Base-by-base conservation (phyloP, 2,329 filamentous ascomycete species). In the Colletotrichum sp. region DNA sequence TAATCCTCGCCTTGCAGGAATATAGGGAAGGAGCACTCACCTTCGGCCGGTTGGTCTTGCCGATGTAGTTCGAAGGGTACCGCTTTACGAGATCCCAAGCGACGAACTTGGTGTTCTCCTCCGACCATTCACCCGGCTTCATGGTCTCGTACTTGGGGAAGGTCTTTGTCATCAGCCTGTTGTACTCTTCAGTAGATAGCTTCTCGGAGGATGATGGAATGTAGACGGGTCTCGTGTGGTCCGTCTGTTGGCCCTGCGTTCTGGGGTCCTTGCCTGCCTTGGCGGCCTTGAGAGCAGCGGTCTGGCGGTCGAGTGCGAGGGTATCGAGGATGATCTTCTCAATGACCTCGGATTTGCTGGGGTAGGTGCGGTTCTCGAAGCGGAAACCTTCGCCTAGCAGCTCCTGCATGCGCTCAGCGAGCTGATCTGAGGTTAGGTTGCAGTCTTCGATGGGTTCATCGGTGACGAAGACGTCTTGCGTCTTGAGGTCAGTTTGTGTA, bases 41-140 rank as follows among this genome's bases (percentile, higher is more conserved):
- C 78, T 79, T 88, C 81, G 83, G 89, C 77, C 80, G 84, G 80
- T 91, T 94, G 75, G 73, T 76, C 75, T 88, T 88, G 71, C 89
- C 89, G 59, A 93, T 89, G 81, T 90, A 95, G 71, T 84, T 87
- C 77, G 90, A 88, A 1, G 92, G 91, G 79, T 93, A 95, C 24
- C 86, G 87, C 30, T 85, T 83, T 28, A 95, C 84, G 0, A 91
- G 84, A 28, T 85, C 85, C 87, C 89, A 92, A 0, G 90, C 85
- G 52, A 87, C 87, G 77, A 93, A 90, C 1, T 71, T 65, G 18
- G 84, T 81, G 1, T 79, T 67, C 13, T 80, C 55, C 60, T 84
- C 78, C 76, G 77, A 81, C 76, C 72, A 30, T 16, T 78, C 75
- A 18, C 77, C 75, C 7, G 57, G 21, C 39, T 76, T 75, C 28